Conservation (phyloP, 768 basidiomycete genomes). For the Pulveroboletus sp. region DNA sequence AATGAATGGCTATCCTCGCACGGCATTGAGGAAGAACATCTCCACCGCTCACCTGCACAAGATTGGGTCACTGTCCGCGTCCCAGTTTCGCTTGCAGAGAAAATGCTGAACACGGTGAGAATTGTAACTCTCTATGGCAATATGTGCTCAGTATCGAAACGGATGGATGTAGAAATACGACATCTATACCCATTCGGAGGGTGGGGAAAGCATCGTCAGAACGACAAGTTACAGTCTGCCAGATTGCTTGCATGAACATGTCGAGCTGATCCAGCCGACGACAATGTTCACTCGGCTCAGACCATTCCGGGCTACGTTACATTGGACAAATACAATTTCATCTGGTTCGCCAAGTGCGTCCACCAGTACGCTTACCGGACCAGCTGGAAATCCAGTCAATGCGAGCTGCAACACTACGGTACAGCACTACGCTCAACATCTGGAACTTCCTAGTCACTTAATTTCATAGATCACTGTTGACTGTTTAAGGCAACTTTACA, state of each 20-base stretch:
- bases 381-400: conserved; percentile 40
- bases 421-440: neutral
- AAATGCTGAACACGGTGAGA: conserved; percentile 67
- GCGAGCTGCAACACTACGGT: conserved; percentile 43
- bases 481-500: conserved; percentile 55
- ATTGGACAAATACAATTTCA: conserved; percentile 21
- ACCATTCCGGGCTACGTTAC: conserved; percentile 39
- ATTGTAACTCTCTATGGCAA: neutral
- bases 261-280: conserved; percentile 70
- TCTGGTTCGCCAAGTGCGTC: conserved; percentile 1
- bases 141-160: neutral
- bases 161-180: conserved; percentile 49
- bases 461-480: conserved; percentile 40
- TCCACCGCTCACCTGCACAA: conserved; percentile 55
- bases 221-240: conserved; percentile 72
- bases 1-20: conserved; percentile 58
- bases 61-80: conserved; percentile 66
- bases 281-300: conserved; percentile 57
- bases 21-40: conserved; percentile 45
- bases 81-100: conserved; percentile 56
- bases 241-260: conserved; percentile 49
- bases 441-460: no score
- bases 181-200: conserved; percentile 52
- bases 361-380: conserved; percentile 21
- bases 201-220: conserved; percentile 54